Evolutionary conservation across 2,329 filamentous ascomycete genomes (phyloP).

Genomic region (Didymellaceae sp.): DNA sequence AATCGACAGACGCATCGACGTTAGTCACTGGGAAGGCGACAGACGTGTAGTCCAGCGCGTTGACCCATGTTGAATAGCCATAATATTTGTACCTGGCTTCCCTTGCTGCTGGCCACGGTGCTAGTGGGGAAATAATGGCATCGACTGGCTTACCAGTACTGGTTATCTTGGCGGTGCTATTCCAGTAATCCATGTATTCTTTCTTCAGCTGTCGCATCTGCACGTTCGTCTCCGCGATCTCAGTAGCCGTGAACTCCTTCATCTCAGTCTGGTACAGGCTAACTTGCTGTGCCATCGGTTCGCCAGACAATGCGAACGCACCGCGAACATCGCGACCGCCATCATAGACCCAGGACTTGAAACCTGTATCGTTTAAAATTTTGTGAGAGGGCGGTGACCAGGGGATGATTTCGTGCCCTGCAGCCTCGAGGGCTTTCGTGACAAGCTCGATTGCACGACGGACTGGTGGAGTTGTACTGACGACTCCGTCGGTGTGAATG

Average conservation of each 20-base stretch:
- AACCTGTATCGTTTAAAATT: conserved; percentile 24
- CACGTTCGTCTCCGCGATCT: conserved; percentile 46
- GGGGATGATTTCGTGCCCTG: conserved; percentile 39
- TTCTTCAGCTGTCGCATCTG: conserved; percentile 38
- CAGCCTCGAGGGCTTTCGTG: conserved; percentile 27
- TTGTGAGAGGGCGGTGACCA: conserved; percentile 39
- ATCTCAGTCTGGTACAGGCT: conserved; percentile 19
- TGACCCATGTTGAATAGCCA: conserved; percentile 42
- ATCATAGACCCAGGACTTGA: conserved; percentile 42
- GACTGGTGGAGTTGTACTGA: conserved; percentile 46
- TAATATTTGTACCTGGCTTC: conserved; percentile 41
- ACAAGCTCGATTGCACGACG: conserved; percentile 42
- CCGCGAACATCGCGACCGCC: conserved; percentile 38
- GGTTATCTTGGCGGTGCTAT: conserved; percentile 32
- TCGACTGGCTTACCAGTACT: conserved; percentile 46
- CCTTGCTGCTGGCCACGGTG: conserved; percentile 47
- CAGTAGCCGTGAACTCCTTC: conserved; percentile 32
- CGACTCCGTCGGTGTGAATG: conserved; percentile 42
- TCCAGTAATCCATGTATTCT: conserved; percentile 50
- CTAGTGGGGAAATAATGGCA: conserved; percentile 46
- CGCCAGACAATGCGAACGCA: conserved; percentile 44
- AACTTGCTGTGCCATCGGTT: conserved; percentile 40
- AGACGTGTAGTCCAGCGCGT: conserved; percentile 42
- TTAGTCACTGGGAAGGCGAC: conserved; percentile 45
- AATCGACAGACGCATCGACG: conserved; percentile 40